Conservation (phyloP, 495 filamentous ascomycete genomes). For the Aspergillus heteromorphus region DNA sequence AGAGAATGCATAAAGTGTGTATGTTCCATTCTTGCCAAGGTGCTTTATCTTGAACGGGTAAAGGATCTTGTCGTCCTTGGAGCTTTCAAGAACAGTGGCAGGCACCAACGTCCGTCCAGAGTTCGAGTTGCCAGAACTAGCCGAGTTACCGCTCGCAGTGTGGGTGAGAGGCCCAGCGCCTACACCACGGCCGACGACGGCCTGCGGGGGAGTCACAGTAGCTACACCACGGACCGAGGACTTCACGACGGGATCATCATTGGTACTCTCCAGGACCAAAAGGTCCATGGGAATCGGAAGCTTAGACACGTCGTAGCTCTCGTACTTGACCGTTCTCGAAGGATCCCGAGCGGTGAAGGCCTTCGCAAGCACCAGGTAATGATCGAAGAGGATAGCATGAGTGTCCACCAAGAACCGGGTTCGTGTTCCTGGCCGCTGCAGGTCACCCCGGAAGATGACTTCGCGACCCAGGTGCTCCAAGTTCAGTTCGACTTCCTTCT, state of each 20-base stretch:
- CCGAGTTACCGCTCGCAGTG: conserved; percentile 52
- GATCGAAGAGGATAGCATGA: conserved; percentile 89
- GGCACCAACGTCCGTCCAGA: conserved; percentile 43
- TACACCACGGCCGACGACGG: conserved; percentile 34
- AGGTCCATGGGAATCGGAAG: conserved; percentile 97
- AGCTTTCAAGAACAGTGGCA: conserved; percentile 47
- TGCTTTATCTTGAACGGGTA: conserved; percentile 97
- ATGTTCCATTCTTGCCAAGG: conserved; percentile 76
- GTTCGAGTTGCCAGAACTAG: conserved; percentile 23
- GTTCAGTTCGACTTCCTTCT: conserved; percentile 75
- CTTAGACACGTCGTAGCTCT: conserved; percentile 93
- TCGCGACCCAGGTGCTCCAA: conserved; percentile 87
- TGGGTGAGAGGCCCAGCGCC: conserved; percentile 59
- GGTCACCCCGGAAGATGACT: conserved; percentile 81
- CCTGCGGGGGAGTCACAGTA: conserved; percentile 48
- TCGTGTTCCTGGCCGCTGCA: conserved; percentile 74
- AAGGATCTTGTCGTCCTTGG: conserved; percentile 72
- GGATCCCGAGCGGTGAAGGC: conserved; percentile 60
- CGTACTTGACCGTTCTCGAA: conserved; percentile 61
- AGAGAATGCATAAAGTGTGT: conserved; percentile 78
- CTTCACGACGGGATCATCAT: conserved; percentile 86
- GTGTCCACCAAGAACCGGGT: conserved; percentile 92
- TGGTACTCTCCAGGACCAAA: conserved; percentile 80
- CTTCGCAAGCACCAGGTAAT: conserved; percentile 94
- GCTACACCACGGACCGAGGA: conserved; percentile 71